Evolutionary conservation across 768 basidiomycete species (phyloP).

Genomic region (Lentinus tigrinus): DNA sequence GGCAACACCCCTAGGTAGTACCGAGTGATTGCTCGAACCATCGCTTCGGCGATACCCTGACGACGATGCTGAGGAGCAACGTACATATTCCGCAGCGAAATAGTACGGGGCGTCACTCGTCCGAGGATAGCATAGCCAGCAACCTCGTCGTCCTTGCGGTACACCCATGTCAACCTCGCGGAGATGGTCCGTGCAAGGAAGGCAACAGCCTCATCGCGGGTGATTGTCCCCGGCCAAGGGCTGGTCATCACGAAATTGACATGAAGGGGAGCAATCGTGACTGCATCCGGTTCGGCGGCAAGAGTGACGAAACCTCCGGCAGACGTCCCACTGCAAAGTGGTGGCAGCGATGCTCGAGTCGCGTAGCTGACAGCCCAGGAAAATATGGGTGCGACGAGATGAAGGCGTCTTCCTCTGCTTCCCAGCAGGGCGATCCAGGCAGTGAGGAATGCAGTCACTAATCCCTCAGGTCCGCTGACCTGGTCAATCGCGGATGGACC

Average conservation of each 20-base stretch:
- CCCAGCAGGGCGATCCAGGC: no score
- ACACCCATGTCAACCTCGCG: neutral
- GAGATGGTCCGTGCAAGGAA: neutral
- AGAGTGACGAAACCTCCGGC: no score
- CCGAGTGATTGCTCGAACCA: constrained; percentile 16
- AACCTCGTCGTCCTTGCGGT: neutral
- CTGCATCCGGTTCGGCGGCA: neutral
- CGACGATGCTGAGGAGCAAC: constrained; percentile 15
- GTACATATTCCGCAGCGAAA: constrained; percentile 13
- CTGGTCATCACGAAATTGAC: neutral
- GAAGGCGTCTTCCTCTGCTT: no score
- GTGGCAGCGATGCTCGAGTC: no score
- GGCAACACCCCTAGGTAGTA: constrained; percentile 20
- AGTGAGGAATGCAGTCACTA: no score
- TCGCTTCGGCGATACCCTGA: constrained; percentile 19
- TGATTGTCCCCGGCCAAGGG: neutral
- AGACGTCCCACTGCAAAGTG: no score
- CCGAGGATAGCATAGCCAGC: constrained; percentile 2
- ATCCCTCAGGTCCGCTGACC: no score
- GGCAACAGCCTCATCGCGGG: neutral
- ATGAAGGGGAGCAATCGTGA: neutral
- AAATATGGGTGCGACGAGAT: no score
- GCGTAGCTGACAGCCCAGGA: no score
- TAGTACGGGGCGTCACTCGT: constrained; percentile 11
- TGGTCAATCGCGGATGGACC: neutral